Evolutionary conservation across 202 grass and related monocot genomes (phyloP), one percentile per base, ranked within the genome.

Genomic region (Brachypodium distachyon): DNA sequence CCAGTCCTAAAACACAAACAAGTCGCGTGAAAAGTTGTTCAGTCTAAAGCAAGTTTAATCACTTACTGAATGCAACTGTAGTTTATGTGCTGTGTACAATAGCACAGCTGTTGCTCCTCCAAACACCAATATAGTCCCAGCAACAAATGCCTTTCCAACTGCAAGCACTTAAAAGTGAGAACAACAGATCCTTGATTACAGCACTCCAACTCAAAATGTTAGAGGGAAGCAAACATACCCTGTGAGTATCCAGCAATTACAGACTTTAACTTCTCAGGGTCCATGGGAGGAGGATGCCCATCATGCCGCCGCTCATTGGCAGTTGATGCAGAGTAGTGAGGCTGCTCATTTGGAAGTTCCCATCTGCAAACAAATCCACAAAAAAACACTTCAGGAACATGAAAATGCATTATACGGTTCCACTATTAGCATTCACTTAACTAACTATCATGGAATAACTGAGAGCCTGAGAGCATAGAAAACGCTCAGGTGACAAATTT

Each of bases 121-220:
- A 51, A 97, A 94, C 63, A 97, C 84, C 72, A 92, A 60, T n/a
- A 86, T 22, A 60, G 89, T 94, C 1, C 87, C 89, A 90, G 52
- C 79, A 58, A 72, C 47, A 84, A 94, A 94, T 67, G 91, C 94
- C 70, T 94, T 97, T n/a, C 81, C 91, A 92, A 97, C 94, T 97
- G 86, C 38, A 84, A n/a, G 66, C 54, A 39, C 53, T 67, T 16
- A 17, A 33, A 77, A 34, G 46, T 86, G 28, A 70, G 68, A 38
- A 61, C 7, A 38, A 44, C 41, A 61, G 4, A 83, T 39, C 8
- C 46, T 75, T 49, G 48, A 65, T 6, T 36, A 28, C 44, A 68
- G 55, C 7, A 75, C 28, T 46, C 18, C 10, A 82, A 33, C 12
- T 68, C 3, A 73, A 12, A 23, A 10, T 50, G 4, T 74, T n/a